phyloP scores from a whole-genome alignment of 495 filamentous ascomycete genomes.

The Aspergillus conjunctus region DNA sequence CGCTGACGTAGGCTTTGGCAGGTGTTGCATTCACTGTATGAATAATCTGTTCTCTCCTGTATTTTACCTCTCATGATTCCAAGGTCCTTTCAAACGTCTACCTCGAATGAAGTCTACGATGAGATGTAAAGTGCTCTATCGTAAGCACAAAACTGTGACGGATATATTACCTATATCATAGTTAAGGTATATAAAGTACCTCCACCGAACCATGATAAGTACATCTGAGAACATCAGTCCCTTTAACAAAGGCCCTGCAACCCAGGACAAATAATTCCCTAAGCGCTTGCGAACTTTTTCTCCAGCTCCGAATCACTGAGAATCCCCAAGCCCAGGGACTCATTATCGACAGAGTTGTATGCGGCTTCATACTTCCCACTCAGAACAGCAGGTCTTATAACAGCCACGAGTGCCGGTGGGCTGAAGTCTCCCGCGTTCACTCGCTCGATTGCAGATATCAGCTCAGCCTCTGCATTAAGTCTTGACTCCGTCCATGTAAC shows the following conservation, averaged over 20 bases:
- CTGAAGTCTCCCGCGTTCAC: not conserved
- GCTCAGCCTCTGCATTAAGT: not conserved
- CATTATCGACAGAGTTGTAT: constrained; percentile 11
- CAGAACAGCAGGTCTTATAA: constrained; percentile 9
- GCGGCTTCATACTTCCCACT: constrained; percentile 1
- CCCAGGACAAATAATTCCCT: not conserved
- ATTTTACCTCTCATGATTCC: no score
- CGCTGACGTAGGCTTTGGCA: no score
- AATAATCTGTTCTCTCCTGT: no score
- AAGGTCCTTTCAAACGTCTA: no score
- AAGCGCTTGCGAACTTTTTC: not conserved
- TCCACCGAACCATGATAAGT: no score
- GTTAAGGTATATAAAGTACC: no score
- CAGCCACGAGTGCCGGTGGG: not conserved
- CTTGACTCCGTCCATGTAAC: not conserved
- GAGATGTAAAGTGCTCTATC: no score
- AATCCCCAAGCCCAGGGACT: constrained; percentile 6
- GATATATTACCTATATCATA: no score
- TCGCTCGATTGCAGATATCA: not conserved
- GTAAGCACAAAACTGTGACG: no score
- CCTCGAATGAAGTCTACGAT: no score
- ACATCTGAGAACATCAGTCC: not conserved
- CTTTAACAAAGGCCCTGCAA: not conserved
- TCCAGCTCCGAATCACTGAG: constrained; percentile 8
- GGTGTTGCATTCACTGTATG: no score